Conservation (phyloP, 2,329 filamentous ascomycete genomes). For the Paraconiothyrium sp. region DNA sequence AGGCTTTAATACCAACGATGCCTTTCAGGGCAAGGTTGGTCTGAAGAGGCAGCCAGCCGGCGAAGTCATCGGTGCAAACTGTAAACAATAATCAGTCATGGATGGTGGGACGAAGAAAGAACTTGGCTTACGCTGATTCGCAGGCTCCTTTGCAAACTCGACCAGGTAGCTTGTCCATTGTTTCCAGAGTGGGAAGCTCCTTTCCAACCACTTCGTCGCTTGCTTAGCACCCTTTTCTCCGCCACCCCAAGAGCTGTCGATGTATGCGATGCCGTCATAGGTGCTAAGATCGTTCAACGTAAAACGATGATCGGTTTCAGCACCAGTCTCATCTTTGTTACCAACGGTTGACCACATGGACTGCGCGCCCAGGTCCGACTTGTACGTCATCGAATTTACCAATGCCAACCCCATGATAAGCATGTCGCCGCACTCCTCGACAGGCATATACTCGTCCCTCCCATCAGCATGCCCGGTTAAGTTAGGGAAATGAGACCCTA, state of each 20-base stretch:
- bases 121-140: slow-evolving; percentile 67
- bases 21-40: slow-evolving; percentile 86
- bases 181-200: slow-evolving; percentile 76
- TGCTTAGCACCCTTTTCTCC: slow-evolving; percentile 63
- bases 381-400: slow-evolving; percentile 76
- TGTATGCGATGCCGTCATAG: slow-evolving; percentile 62
- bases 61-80: slow-evolving; percentile 86
- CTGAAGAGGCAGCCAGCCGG: slow-evolving; percentile 79
- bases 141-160: slow-evolving; percentile 77
- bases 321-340: slow-evolving; percentile 28
- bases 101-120: neutral
- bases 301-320: slow-evolving; percentile 53
- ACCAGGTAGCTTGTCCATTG: slow-evolving; percentile 84
- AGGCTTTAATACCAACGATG: slow-evolving; percentile 82
- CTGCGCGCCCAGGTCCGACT: slow-evolving; percentile 62
- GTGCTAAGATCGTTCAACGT: slow-evolving; percentile 60
- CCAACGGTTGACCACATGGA: slow-evolving; percentile 67
- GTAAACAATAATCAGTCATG: slow-evolving; percentile 19
- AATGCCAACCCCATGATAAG: slow-evolving; percentile 83
- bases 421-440: slow-evolving; percentile 84
- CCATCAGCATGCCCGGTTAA: slow-evolving; percentile 78
- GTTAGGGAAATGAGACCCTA: slow-evolving; percentile 77
- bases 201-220: slow-evolving; percentile 71
- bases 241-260: slow-evolving; percentile 70
- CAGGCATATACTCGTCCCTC: slow-evolving; percentile 77